Evolutionary conservation across 129 eudicot genomes (phyloP).

Genomic region (Escallonia herrerae): DNA sequence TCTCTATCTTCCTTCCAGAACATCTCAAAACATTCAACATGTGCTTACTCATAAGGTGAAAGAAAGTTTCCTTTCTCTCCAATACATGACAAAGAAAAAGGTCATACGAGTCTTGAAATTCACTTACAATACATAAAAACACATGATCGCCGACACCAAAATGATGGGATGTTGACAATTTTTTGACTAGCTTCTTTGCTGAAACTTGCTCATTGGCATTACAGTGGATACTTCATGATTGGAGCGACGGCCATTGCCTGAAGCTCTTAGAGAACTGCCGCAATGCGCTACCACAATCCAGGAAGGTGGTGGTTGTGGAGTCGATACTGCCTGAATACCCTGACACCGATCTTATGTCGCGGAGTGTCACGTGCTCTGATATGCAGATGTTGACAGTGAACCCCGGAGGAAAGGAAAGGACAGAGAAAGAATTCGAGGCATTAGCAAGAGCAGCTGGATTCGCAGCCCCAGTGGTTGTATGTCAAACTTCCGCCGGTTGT

Average conservation of each 20-base stretch:
- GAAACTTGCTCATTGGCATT: too few relatives aligned
- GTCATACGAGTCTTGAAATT: too few relatives aligned
- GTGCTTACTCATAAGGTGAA: too few relatives aligned
- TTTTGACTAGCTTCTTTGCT: too few relatives aligned
- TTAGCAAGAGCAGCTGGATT: slow-evolving; percentile 17
- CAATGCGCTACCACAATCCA: slow-evolving; percentile 5
- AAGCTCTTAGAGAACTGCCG: slow-evolving; percentile 20
- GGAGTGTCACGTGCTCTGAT: not conserved
- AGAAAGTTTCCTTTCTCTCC: too few relatives aligned
- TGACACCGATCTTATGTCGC: not conserved
- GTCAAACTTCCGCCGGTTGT: slow-evolving; percentile 1
- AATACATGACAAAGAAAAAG: too few relatives aligned
- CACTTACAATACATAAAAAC: too few relatives aligned
- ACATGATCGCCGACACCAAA: too few relatives aligned
- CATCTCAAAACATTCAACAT: too few relatives aligned
- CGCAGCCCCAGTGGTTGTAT: not conserved
- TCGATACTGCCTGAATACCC: slow-evolving; percentile 3
- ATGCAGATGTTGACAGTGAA: slow-evolving; percentile 4
- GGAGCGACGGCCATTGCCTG: slow-evolving; percentile 11
- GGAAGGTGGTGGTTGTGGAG: slow-evolving; percentile 18
- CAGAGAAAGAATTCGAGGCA: slow-evolving; percentile 9
- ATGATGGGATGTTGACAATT: too few relatives aligned
- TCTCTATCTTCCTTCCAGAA: too few relatives aligned
- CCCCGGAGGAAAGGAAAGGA: slow-evolving; percentile 19
- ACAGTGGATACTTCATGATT: not conserved